Evolutionary conservation across 495 filamentous ascomycete species (phyloP), one percentile per base, ranked within the genome.

Genomic region (Penicillium simplicissimum): DNA sequence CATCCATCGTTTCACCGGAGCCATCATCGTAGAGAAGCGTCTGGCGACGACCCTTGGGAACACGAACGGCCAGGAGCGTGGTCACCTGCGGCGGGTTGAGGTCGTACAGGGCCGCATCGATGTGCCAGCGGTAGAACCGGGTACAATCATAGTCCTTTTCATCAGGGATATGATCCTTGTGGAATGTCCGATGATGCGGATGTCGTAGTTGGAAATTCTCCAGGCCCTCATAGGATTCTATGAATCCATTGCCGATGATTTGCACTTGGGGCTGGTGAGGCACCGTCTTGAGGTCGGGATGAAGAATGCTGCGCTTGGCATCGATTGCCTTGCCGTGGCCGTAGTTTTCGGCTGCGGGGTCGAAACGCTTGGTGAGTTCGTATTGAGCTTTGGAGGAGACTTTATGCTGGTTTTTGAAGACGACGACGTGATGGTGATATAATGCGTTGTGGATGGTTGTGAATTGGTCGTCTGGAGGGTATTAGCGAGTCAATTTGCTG

Each of bases 191-290:
- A 78, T 92, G 88, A 66, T 92, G 88, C 0, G 89, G 89, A 67
- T 92, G 89, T 57, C 77, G 78, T n/a, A 92, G 79, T 38, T 78
- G 81, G 67, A 91, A 79, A 69, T 91, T 80, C 56, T 82, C 69
- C 5, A 92, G 76, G 0, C 88, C 88, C 69, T 91, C 88, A 59
- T 89, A 91, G 4, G 79, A 75, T 4, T 81, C 70, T 1, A 91
- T 77, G 62, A 81, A 77, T 15, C 89, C 88, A 70, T 92, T 90
- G 43, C 89, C 89, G 65, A 92, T 91, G 48, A 91, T 84, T 64
- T 92, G 89, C 6, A 92, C 88, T 71, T 92, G 87, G 10, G 88
- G 88, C 68, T 92, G 88, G 71, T 90, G 88, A 0, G 89, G 88
- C 42, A 91, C 84, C 1, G 89, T 92, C 73, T 92, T 91, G 15